These are phyloP conservation scores for Penicillium sp. DNA, from an alignment of 2,329 filamentous ascomycete species.

Conservation along the genomic window DNA sequence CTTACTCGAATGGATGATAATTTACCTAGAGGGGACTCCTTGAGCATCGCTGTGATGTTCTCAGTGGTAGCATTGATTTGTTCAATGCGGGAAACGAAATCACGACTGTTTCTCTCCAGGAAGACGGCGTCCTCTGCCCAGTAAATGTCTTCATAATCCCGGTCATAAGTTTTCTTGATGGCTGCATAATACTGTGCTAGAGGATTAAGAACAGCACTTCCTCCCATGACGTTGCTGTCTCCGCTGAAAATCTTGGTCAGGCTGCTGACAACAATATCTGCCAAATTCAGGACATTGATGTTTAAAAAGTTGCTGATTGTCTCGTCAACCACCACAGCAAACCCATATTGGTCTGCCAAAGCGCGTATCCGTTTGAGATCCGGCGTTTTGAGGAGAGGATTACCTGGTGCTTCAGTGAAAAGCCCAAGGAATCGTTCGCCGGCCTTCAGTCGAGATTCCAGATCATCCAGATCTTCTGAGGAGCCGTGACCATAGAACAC, in stretches of 20 bases:
- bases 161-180: slow-evolving; percentile 65
- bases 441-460: slow-evolving; percentile 67
- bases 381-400: slow-evolving; percentile 82
- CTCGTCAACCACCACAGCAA: slow-evolving; percentile 89
- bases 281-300: slow-evolving; percentile 83
- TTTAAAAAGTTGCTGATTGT: slow-evolving; percentile 97
- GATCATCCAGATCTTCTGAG: slow-evolving; percentile 73
- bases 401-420: slow-evolving; percentile 94
- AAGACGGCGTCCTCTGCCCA: slow-evolving; percentile 95
- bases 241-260: slow-evolving; percentile 97
- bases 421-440: slow-evolving; percentile 79
- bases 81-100: slow-evolving; percentile 79
- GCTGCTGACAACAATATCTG: slow-evolving; percentile 90
- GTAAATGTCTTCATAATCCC: slow-evolving; percentile 80
- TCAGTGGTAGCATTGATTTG: slow-evolving; percentile 85
- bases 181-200: slow-evolving; percentile 66
- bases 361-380: slow-evolving; percentile 77
- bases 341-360: slow-evolving; percentile 79
- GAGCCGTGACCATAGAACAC: slow-evolving; percentile 84
- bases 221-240: slow-evolving; percentile 98
- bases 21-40: slow-evolving; percentile 54
- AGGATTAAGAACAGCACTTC: slow-evolving; percentile 65
- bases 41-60: slow-evolving; percentile 71
- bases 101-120: slow-evolving; percentile 92
- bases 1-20: neutral